Conservation (phyloP, 176 grass and related monocot species). For the Raddia distichophylla region DNA sequence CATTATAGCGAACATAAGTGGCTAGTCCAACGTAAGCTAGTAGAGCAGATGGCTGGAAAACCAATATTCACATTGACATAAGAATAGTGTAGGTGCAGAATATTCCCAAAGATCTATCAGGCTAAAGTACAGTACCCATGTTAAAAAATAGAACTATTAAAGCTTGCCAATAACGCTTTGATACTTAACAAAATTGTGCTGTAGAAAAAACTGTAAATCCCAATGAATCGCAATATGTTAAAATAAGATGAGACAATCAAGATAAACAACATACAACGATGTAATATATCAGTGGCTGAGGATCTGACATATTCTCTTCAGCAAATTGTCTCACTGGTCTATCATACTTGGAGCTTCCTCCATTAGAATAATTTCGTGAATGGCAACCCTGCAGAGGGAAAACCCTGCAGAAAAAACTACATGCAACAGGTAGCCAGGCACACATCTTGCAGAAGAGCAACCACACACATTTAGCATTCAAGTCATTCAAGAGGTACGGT, state of each 20-base stretch:
- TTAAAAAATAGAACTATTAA: not conserved
- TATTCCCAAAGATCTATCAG: not conserved
- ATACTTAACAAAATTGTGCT: slow-evolving; percentile 1
- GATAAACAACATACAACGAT: slow-evolving; percentile 58
- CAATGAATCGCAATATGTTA: slow-evolving; percentile 23
- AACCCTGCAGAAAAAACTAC: slow-evolving; percentile 26
- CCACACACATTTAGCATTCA: slow-evolving; percentile 13
- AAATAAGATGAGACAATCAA: slow-evolving; percentile 27
- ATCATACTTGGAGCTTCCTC: slow-evolving; percentile 49
- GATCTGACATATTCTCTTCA: slow-evolving; percentile 55
- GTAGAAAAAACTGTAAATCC: not conserved
- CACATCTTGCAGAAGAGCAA: not conserved
- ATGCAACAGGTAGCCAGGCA: not conserved
- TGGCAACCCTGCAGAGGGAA: slow-evolving; percentile 27
- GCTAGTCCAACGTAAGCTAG: slow-evolving; percentile 68
- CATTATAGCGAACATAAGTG: slow-evolving; percentile 80
- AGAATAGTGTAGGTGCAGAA: slow-evolving; percentile 7
- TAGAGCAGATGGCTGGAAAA: slow-evolving; percentile 74
- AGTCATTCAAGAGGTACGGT: not conserved
- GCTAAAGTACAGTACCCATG: not conserved
- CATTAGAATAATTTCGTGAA: slow-evolving; percentile 48
- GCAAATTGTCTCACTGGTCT: slow-evolving; percentile 61
- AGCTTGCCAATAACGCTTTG: slow-evolving; percentile 5
- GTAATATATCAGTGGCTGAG: slow-evolving; percentile 59
- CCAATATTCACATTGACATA: slow-evolving; percentile 38